Evolutionary conservation across 1,284 basidiomycete genomes (phyloP).

Genomic region (Sporisorium sorghi): DNA sequence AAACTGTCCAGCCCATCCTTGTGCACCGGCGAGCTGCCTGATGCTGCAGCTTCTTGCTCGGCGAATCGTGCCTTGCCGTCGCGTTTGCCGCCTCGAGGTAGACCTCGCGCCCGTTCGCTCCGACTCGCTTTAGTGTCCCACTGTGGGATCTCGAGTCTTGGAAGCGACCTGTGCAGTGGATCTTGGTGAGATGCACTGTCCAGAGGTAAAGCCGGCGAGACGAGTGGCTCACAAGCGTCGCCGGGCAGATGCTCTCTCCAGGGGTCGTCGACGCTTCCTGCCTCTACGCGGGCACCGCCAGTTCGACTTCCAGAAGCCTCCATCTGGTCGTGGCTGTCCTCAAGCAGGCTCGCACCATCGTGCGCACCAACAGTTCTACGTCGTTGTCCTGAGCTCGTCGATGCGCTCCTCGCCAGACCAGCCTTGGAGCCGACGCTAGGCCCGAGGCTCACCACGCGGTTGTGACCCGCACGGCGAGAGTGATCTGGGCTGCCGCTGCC

Average conservation of each 20-base stretch:
- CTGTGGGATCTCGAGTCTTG: conserved; percentile 42
- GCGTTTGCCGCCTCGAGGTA: conserved; percentile 12
- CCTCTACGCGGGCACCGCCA: conserved; percentile 19
- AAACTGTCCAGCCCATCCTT: conserved; percentile 29
- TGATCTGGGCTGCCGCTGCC: conserved; percentile 12
- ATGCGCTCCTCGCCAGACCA: conserved; percentile 22
- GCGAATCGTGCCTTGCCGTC: neutral
- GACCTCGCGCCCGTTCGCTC: conserved; percentile 17
- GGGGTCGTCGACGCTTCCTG: conserved; percentile 52
- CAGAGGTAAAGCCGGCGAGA: conserved; percentile 42
- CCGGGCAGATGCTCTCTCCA: conserved; percentile 54
- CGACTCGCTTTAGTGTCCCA: conserved; percentile 43
- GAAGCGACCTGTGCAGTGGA: conserved; percentile 29
- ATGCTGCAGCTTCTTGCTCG: neutral
- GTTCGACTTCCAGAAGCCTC: conserved; percentile 3
- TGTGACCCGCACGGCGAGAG: conserved; percentile 24
- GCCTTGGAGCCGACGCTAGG: conserved; percentile 11
- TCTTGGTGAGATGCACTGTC: conserved; percentile 9
- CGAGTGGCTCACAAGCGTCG: conserved; percentile 53
- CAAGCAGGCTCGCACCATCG: conserved; percentile 11
- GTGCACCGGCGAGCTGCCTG: conserved; percentile 1
- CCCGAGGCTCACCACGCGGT: conserved; percentile 33
- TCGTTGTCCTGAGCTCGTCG: conserved; percentile 19
- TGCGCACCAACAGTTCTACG: conserved; percentile 35
- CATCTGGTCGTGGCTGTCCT: neutral